Percentiles rank a stretch among this genome's conserved stretches.
Conservation (phyloP, 768 basidiomycete species). For the Hericium alpestre region DNA sequence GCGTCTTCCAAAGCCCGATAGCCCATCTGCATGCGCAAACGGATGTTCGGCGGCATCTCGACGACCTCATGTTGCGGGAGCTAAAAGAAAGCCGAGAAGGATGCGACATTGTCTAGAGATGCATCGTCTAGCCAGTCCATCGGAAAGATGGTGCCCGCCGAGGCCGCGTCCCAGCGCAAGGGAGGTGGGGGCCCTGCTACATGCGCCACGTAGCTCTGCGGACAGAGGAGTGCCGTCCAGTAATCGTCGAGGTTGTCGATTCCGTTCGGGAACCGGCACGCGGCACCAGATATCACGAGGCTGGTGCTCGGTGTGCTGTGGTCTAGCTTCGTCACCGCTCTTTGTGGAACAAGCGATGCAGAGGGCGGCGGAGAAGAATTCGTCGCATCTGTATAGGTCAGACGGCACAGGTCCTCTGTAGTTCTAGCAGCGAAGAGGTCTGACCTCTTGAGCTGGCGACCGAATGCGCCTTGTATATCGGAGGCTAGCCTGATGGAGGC, state of each 20-base stretch:
- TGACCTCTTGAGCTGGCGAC: neutral
- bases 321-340: neutral
- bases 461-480: neutral
- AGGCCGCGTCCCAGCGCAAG: neutral
- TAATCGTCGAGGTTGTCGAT: neutral
- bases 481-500: neutral
- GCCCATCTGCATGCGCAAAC: neutral
- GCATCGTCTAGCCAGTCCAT: neutral
- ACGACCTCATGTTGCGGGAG: neutral
- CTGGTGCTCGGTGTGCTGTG: neutral
- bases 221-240: slow-evolving; percentile 1
- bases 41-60: neutral
- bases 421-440: neutral
- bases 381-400: neutral
- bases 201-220: neutral
- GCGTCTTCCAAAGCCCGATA: slow-evolving; percentile 3
- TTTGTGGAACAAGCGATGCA: no score
- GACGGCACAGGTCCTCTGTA: neutral
- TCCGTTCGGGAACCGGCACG: slow-evolving; percentile 1
- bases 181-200: neutral
- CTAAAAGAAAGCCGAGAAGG: slow-evolving; percentile 1
- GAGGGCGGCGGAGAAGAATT: neutral
- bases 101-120: neutral
- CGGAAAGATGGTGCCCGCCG: neutral
- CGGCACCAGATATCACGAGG: neutral